Conservation (phyloP, 169 alveolate genomes). For the Theileria parva region DNA sequence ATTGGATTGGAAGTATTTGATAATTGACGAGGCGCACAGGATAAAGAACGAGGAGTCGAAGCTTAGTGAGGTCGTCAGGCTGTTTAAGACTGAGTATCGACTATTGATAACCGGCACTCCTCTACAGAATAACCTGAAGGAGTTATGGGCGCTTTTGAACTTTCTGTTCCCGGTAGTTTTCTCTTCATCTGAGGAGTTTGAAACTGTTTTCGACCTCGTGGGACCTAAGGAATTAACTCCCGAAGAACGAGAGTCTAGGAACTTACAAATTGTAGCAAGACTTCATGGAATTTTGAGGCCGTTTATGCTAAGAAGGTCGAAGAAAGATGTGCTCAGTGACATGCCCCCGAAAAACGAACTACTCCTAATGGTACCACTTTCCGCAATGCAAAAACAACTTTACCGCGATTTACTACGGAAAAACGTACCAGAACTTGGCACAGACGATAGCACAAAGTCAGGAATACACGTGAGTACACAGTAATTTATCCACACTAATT, state of each 20-base stretch:
- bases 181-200: slow-evolving; percentile 94
- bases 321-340: slow-evolving; percentile 95
- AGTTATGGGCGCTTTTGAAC: slow-evolving; percentile 97
- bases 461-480: slow-evolving; percentile 1
- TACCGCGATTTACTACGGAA: slow-evolving; percentile 88
- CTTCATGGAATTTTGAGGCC: slow-evolving; percentile 96
- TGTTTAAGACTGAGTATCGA: slow-evolving; percentile 91
- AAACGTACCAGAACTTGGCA: slow-evolving; percentile 75
- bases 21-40: slow-evolving; percentile 99
- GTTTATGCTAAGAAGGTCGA: slow-evolving; percentile 96
- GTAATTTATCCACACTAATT: background rate
- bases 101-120: slow-evolving; percentile 99
- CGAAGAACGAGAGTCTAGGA: slow-evolving; percentile 74
- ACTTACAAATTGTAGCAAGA: slow-evolving; percentile 80
- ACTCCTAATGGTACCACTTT: slow-evolving; percentile 87
- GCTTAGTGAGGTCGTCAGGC: slow-evolving; percentile 88
- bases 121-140: slow-evolving; percentile 96
- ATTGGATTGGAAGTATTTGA: slow-evolving; percentile 93
- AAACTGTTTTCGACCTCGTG: slow-evolving; percentile 89
- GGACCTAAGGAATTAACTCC: slow-evolving; percentile 64
- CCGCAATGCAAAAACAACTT: slow-evolving; percentile 90
- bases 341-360: slow-evolving; percentile 94
- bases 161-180: slow-evolving; percentile 96
- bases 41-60: slow-evolving; percentile 94
- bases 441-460: slow-evolving; percentile 67